Evolutionary conservation across 768 basidiomycete genomes (phyloP).

Genomic region (Mycena galopus): DNA sequence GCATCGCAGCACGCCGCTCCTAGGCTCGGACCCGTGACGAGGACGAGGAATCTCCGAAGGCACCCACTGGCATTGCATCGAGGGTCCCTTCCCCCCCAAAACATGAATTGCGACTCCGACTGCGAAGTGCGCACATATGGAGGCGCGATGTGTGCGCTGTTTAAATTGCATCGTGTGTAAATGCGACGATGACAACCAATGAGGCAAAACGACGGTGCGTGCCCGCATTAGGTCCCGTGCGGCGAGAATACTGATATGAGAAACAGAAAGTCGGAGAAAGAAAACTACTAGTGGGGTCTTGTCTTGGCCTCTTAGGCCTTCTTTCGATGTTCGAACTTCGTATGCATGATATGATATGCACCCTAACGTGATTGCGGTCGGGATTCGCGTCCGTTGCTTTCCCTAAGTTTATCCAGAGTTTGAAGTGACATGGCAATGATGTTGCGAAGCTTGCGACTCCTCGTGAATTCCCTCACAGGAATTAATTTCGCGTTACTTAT

Average conservation of each 20-base stretch:
- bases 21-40: background rate
- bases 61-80: background rate
- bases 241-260: background rate
- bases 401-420: too few relatives aligned
- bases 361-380: background rate
- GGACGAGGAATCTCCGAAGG: background rate
- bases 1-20: background rate
- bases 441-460: too few relatives aligned
- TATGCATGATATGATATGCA: too few relatives aligned
- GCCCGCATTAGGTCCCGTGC: constrained; percentile 1
- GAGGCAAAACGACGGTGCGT: background rate
- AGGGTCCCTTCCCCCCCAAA: background rate
- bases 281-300: background rate
- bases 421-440: background rate
- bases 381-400: background rate
- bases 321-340: too few relatives aligned
- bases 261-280: background rate
- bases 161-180: background rate
- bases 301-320: background rate
- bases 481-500: background rate
- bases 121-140: too few relatives aligned
- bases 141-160: background rate
- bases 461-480: background rate
- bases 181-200: background rate
- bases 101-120: too few relatives aligned